Evolutionary conservation across 2,329 filamentous ascomycete species (phyloP), one percentile per base, ranked within the genome.

Genomic region (Phialophora verrucosa): DNA sequence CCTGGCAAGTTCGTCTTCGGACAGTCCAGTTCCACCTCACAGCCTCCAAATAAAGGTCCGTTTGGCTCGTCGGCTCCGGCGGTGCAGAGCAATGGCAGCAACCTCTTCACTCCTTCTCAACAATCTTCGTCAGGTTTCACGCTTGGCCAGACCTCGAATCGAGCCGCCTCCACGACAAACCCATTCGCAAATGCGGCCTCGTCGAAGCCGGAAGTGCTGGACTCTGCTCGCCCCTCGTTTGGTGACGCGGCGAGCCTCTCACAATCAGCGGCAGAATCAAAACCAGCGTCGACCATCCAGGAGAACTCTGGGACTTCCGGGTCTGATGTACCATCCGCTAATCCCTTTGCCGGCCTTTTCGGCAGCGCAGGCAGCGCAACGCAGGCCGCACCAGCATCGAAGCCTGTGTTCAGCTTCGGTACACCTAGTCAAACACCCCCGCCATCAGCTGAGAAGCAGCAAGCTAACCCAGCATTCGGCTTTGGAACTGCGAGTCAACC

Each of bases 271-370:
- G 27, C 25, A 31, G 27, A 31, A 31, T 8, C 38, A 35, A 42
- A 44, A 11, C 20, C 59, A 63, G 27, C 44, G 59, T 25, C 47
- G 44, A n/a, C 53, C 42, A n/a, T 61, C 17, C 64, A 58, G 59
- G 63, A 63, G 42, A 67, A 65, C 49, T 38, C 54, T 8, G 38
- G 5, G 38, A 44, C 62, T 32, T 57, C 63, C 6, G 53, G 20
- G 32, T 59, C 66, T 35, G 60, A 59, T 20, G 12, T 38, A 58
- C 25, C 35, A 10, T 14, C 63, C n/a, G 35, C 35, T 7, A 70
- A 69, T 64, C 69, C 66, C 32, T 70, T 70, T 51, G 63, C 69
- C 29, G 50, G 62, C 14, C 62, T 70, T 2, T 70, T 70, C 49
- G 59, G 57, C 14, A 51, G 47, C 14, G 59, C 54, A 23, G 62